Evolutionary conservation across 1,284 basidiomycete genomes (phyloP), one percentile per base, ranked within the genome.

Genomic region (Serendipita sp.): DNA sequence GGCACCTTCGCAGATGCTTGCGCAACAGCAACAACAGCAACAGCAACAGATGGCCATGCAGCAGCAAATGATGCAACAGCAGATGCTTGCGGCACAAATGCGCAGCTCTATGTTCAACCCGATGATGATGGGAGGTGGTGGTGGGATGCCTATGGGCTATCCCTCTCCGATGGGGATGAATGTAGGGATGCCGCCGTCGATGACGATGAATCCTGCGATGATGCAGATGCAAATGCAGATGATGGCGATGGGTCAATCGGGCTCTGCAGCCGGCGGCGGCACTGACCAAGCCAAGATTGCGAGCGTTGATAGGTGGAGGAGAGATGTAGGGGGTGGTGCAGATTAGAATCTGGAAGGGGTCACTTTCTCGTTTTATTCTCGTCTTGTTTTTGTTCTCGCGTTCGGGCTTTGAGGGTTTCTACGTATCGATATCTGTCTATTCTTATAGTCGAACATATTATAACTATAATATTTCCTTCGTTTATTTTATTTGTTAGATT

Each of bases 51-150:
- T 49, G 35, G n/a, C 64, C 17, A 30, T 62, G 41, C 49, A 41
- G 50, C 70, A 87, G 65, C 86, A 88, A 67, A 81, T 87, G 67
- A 81, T 82, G 64, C 83, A 83, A 67, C 80, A 83, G 69, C 79
- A 88, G 75, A 79, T 88, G 78, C 79, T 88, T 78, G 85, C 87
- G 68, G 81, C 84, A 41, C 85, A 88, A 68, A 78, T 88, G 76
- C 82, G 82, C 45, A 62, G 82, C 55, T 77, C 81, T 3, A 82
- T 88, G 79, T 83, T 87, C 63, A 62, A 62, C n/a, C 63, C 63
- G 12, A 47, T 60, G 26, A 61, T 64, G 50, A 62, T 62, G 26
- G 65, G 65, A 17, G 53, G 79, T 8, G 83, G 82, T 74, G 85
- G 35, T 6, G 83, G 66, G 76, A 72, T 81, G 30, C 77, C 79